Percentiles rank a stretch among this genome's conserved stretches.
phyloP scores from a whole-genome alignment of 106 monocot genomes.

The Dendrobium chrysotoxum region DNA sequence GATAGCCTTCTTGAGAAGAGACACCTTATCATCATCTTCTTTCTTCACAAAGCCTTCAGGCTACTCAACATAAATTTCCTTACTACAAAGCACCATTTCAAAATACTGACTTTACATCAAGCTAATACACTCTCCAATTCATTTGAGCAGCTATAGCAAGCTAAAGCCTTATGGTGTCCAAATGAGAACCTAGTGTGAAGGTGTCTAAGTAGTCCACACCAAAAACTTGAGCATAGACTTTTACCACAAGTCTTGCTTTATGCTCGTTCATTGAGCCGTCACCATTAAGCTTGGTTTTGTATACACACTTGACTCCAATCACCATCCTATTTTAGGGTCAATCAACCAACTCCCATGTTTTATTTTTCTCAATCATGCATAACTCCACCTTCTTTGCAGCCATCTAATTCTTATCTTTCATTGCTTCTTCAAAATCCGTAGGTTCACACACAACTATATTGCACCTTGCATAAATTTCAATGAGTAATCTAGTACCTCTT shows the following conservation, averaged over 20 bases:
- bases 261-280: not conserved
- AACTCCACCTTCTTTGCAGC: not conserved
- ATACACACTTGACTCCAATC: slow-evolving; percentile 1
- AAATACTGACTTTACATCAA: slow-evolving; percentile 1
- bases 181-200: not conserved
- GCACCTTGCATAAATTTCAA: slow-evolving; percentile 4
- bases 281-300: not conserved
- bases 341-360: not conserved
- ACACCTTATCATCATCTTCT: not conserved
- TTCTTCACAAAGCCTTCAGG: not conserved
- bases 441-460: slow-evolving; percentile 1
- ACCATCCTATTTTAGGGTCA: not conserved
- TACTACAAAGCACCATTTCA: not conserved
- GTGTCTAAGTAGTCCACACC: not conserved
- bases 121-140: not conserved
- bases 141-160: not conserved
- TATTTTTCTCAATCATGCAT: not conserved
- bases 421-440: slow-evolving; percentile 3
- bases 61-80: slow-evolving; percentile 3
- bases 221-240: not conserved
- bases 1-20: not conserved
- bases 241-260: not conserved
- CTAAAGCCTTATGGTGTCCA: not conserved
- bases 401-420: not conserved
- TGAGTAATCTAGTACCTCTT: not conserved